Evolutionary conservation across 2,329 filamentous ascomycete species (phyloP).

Genomic region (Lasiodiplodia citricola): DNA sequence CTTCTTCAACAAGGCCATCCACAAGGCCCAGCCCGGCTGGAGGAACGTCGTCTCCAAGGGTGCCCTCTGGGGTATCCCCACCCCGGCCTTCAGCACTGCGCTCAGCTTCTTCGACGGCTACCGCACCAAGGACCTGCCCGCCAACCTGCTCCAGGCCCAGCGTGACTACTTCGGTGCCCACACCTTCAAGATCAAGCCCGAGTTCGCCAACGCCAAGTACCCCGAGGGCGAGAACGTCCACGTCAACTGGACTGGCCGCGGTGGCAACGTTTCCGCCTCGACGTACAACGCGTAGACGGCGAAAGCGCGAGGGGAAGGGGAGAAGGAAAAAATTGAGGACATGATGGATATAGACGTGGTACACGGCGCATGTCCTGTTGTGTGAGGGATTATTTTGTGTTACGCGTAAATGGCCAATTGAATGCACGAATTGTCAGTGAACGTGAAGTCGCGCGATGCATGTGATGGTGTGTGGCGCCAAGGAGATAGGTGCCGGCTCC

Average conservation of each 20-base stretch:
- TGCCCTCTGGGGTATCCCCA: conserved; percentile 92
- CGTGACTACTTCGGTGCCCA: conserved; percentile 94
- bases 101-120: conserved; percentile 99
- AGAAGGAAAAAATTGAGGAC: conserved; percentile 13
- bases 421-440: conserved; percentile 25
- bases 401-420: conserved; percentile 26
- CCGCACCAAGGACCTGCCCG: conserved; percentile 94
- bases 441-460: background rate
- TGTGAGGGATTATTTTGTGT: conserved; percentile 12
- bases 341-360: conserved; percentile 25
- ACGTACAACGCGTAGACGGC: conserved; percentile 88
- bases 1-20: conserved; percentile 99
- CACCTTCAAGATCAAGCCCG: conserved; percentile 61
- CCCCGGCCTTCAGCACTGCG: conserved; percentile 94
- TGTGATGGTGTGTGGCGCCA: conserved; percentile 7
- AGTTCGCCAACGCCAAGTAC: conserved; percentile 71
- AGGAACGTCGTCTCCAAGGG: conserved; percentile 80
- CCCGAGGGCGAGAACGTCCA: conserved; percentile 87
- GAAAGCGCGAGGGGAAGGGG: background rate
- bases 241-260: conserved; percentile 99
- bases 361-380: conserved; percentile 25
- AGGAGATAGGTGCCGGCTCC: conserved; percentile 11
- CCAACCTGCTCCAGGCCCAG: conserved; percentile 98
- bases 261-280: conserved; percentile 94
- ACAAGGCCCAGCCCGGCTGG: conserved; percentile 77